Conservation (phyloP, 768 basidiomycete genomes). For the Ramaria rubella region DNA sequence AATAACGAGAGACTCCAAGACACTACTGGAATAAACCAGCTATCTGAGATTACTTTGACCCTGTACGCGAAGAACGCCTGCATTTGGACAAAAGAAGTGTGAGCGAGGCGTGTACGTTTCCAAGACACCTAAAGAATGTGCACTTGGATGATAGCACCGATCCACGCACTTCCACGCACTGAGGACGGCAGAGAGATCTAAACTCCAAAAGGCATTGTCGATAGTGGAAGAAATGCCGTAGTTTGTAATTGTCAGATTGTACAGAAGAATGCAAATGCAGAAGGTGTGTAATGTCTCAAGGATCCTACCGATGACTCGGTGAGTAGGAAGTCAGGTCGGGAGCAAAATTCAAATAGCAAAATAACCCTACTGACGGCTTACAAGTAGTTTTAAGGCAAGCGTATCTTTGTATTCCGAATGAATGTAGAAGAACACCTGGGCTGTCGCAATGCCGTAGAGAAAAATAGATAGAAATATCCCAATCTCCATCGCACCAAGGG, state of each 20-base stretch:
- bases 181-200: background rate
- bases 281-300: background rate
- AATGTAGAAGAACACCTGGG: background rate
- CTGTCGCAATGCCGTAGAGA: background rate
- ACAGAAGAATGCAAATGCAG: background rate
- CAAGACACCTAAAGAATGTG: background rate
- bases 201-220: background rate
- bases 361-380: background rate
- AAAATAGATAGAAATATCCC: background rate
- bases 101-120: background rate
- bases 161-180: background rate
- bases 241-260: background rate
- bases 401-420: background rate
- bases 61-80: background rate
- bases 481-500: background rate
- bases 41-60: background rate
- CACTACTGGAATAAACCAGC: background rate
- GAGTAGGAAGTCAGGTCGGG: background rate
- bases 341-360: background rate
- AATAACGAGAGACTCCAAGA: background rate
- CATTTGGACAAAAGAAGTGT: no score
- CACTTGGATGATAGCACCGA: background rate
- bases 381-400: background rate
- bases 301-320: background rate
- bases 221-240: background rate